phyloP scores from a whole-genome alignment of 2,329 filamentous ascomycete species.

The Talaromyces marneffei region DNA sequence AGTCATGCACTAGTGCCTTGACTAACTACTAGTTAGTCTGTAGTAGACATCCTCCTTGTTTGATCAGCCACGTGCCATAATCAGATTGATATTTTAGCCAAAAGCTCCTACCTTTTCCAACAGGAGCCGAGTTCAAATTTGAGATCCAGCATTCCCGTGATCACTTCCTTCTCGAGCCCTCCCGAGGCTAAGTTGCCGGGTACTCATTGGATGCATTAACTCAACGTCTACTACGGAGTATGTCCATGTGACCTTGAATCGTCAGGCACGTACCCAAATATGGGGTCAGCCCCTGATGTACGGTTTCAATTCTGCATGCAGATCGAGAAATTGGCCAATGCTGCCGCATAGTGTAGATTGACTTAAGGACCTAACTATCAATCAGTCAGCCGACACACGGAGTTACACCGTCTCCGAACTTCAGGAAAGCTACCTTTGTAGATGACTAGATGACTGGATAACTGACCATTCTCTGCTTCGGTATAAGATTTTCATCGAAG shows the following conservation, averaged over 20 bases:
- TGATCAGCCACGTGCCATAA: conserved; percentile 1
- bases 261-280: background rate
- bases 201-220: background rate
- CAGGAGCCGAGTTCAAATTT: background rate
- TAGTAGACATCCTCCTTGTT: background rate
- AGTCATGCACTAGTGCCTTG: background rate
- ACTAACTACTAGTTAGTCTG: no score
- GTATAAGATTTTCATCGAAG: background rate
- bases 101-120: background rate
- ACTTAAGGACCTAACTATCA: background rate
- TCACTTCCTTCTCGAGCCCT: background rate
- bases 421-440: background rate
- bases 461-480: background rate
- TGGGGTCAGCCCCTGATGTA: background rate
- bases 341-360: background rate
- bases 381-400: background rate
- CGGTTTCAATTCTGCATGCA: background rate
- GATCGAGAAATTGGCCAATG: conserved; percentile 1
- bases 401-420: background rate
- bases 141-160: background rate
- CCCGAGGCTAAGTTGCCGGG: background rate
- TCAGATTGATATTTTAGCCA: background rate
- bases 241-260: conserved; percentile 3
- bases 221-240: no score
- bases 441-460: background rate